Conservation (phyloP, 192 early-diverging fungal genomes). For the Linnemannia elongata region DNA sequence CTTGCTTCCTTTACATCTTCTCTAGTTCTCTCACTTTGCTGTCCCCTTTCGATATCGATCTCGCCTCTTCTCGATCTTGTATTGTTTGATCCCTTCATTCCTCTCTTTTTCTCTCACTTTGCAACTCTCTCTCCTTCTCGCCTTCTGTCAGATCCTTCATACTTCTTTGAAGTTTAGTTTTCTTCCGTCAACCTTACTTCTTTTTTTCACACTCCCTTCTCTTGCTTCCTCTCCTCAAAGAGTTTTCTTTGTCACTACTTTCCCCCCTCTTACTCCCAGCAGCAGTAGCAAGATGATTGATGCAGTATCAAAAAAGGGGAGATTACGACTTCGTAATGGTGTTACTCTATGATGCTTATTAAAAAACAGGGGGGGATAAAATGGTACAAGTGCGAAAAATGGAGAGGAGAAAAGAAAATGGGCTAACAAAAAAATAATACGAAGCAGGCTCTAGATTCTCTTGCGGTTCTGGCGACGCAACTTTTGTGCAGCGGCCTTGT, state of each 20-base stretch:
- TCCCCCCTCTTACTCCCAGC: background rate
- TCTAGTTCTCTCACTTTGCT: too few relatives aligned
- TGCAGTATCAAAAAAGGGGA: background rate
- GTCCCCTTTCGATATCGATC: too few relatives aligned
- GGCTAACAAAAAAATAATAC: background rate
- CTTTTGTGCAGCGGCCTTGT: constrained; percentile 46
- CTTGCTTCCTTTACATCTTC: too few relatives aligned
- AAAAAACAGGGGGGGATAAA: constrained; percentile 1
- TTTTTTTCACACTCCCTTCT: too few relatives aligned
- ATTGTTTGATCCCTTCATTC: too few relatives aligned
- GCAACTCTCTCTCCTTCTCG: too few relatives aligned
- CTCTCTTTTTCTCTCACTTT: too few relatives aligned
- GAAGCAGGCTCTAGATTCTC: constrained; percentile 29
- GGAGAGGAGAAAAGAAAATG: background rate
- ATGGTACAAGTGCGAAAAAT: background rate
- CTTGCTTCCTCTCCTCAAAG: background rate
- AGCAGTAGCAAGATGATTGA: background rate
- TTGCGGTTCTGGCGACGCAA: constrained; percentile 56
- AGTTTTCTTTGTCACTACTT: background rate
- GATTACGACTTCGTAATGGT: too few relatives aligned
- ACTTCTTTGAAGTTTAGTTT: too few relatives aligned
- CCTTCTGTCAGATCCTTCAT: too few relatives aligned
- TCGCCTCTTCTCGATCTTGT: too few relatives aligned
- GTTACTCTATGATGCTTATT: constrained; percentile 6
- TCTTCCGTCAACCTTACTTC: too few relatives aligned